Conservation (phyloP, 2,329 filamentous ascomycete genomes). For the Penicillium psychrosexuale region DNA sequence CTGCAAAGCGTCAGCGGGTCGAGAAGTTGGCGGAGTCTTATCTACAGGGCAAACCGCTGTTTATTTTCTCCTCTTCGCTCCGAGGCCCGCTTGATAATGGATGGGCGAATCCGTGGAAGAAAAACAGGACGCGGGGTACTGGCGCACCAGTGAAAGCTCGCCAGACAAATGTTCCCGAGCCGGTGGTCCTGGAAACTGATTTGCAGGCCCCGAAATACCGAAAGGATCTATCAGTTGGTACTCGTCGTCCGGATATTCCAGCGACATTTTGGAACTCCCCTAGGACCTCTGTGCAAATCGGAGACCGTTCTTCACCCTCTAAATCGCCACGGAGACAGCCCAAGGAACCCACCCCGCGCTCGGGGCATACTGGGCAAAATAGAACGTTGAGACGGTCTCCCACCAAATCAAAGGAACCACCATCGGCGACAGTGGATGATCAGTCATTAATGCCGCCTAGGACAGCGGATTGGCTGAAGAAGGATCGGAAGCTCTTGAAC, state of each 20-base stretch:
- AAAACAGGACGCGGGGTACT: constrained; percentile 16
- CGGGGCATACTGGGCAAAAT: background rate
- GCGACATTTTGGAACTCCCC: background rate
- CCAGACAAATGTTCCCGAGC: constrained; percentile 8
- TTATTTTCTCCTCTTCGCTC: constrained; percentile 47
- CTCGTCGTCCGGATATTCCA: background rate
- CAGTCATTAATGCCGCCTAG: constrained; percentile 1
- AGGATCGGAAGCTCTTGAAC: constrained; percentile 26
- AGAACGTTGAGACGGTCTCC: background rate
- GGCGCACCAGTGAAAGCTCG: background rate
- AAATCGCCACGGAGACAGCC: constrained; percentile 1
- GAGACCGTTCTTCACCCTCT: background rate
- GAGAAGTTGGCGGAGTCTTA: constrained; percentile 43
- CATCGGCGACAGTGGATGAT: background rate
- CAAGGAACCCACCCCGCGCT: background rate
- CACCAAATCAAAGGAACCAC: background rate
- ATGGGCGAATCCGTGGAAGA: constrained; percentile 49
- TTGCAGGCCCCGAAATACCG: constrained; percentile 21
- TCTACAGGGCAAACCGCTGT: constrained; percentile 42
- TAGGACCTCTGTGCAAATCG: background rate
- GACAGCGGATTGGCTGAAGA: constrained; percentile 29
- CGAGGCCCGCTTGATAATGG: constrained; percentile 44
- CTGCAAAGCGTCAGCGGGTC: constrained; percentile 42
- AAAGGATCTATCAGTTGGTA: constrained; percentile 12
- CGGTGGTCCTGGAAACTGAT: constrained; percentile 30